Conservation (phyloP, 331 rosid genomes). For the Prunus yedoensis region DNA sequence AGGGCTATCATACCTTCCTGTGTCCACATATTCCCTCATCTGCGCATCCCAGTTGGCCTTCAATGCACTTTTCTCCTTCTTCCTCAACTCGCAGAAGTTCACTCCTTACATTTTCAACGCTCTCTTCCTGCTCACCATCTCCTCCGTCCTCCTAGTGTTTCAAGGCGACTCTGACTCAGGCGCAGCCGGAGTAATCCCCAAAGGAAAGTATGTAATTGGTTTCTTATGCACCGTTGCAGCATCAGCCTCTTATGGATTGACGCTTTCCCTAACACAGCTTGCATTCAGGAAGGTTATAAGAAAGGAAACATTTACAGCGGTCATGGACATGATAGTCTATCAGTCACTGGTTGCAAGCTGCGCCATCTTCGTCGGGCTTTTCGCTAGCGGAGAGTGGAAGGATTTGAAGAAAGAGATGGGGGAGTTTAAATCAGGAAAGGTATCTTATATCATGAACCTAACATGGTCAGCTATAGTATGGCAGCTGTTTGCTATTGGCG, state of each 20-base stretch:
- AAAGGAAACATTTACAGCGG: constrained; percentile 35
- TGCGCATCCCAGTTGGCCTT: constrained; percentile 68
- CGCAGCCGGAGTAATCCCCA: constrained; percentile 18
- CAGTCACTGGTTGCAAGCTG: constrained; percentile 29
- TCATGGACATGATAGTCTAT: constrained; percentile 47
- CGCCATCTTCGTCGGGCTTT: constrained; percentile 23
- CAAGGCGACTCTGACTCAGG: constrained; percentile 28
- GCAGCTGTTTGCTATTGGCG: constrained; percentile 40
- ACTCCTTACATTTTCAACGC: constrained; percentile 36
- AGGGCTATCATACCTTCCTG: constrained; percentile 57
- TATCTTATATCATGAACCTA: constrained; percentile 43
- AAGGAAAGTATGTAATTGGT: constrained; percentile 47
- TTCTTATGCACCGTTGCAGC: constrained; percentile 54
- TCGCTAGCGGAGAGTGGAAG: constrained; percentile 8
- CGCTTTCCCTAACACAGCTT: constrained; percentile 48
- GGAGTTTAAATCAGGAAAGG: constrained; percentile 46
- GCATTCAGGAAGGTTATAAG: constrained; percentile 39
- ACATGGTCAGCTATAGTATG: too few relatives aligned
- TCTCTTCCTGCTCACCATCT: too few relatives aligned
- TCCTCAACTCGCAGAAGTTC: constrained; percentile 33
- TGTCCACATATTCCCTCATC: constrained; percentile 60
- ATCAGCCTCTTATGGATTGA: constrained; percentile 42
- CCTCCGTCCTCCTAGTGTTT: too few relatives aligned
- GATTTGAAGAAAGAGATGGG: constrained; percentile 54
- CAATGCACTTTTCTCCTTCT: constrained; percentile 21